phyloP scores from a whole-genome alignment of 2,329 filamentous ascomycete genomes.

The Nakataea oryzae region DNA sequence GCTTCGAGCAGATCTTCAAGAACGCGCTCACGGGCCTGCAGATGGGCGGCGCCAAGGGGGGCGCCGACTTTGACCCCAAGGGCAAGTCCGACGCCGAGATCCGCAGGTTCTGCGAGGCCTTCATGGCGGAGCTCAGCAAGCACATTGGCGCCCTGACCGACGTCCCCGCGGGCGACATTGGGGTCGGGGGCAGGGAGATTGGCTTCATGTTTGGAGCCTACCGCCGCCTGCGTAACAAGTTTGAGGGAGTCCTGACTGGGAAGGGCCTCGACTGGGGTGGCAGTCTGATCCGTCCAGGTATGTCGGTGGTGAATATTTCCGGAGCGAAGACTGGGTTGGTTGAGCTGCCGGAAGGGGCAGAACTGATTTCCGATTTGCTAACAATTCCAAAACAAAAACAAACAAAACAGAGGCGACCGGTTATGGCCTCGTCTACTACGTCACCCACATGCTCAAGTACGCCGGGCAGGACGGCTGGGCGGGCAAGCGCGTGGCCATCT shows the following conservation, averaged over 20 bases:
- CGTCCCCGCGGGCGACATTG: constrained; percentile 94
- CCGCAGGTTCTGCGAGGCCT: constrained; percentile 88
- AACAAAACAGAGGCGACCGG: constrained; percentile 69
- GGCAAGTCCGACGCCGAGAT: constrained; percentile 97
- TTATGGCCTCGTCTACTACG: constrained; percentile 93
- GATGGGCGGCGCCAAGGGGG: constrained; percentile 97
- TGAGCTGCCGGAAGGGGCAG: neutral
- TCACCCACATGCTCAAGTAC: constrained; percentile 89
- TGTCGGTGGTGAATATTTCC: constrained; percentile 7
- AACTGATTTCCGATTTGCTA: neutral
- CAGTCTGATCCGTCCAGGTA: constrained; percentile 72
- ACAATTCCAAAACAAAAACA: neutral
- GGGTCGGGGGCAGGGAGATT: constrained; percentile 84
- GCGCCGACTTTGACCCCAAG: constrained; percentile 97
- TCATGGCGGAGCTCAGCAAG: constrained; percentile 92
- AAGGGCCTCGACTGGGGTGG: constrained; percentile 94
- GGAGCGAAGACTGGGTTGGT: neutral
- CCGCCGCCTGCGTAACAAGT: constrained; percentile 77
- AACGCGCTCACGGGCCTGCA: constrained; percentile 93
- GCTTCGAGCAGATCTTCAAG: constrained; percentile 99
- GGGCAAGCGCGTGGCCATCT: constrained; percentile 91
- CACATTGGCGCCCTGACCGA: constrained; percentile 96
- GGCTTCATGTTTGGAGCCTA: constrained; percentile 94
- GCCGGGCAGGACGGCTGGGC: constrained; percentile 76
- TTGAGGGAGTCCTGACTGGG: constrained; percentile 92